Base-by-base conservation (phyloP, 2,329 filamentous ascomycete genomes). In the Thelonectria discophora region DNA sequence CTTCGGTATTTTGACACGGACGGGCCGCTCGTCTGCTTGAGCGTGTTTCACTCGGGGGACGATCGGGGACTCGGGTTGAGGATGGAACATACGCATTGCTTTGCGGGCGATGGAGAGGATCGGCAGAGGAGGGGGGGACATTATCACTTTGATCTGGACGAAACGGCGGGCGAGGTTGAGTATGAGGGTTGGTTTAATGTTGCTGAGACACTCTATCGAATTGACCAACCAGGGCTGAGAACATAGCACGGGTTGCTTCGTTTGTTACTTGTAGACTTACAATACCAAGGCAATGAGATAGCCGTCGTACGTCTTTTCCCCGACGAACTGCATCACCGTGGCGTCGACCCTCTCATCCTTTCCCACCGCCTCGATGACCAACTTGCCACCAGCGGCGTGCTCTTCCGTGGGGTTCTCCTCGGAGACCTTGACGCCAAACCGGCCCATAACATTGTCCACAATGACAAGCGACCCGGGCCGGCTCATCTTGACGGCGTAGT, bases 61-160 rank as follows among this genome's bases (percentile, higher is more conserved):
- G 75, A 67, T 8, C 63, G 73, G 13, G 51, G 24, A 40, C 58
- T 81, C 62, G 76, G 71, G 0, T 60, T 83, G 51, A 70, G 80
- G 27, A 78, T 81, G 68, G 81, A 84, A 64, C 81, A 84, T 64
- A 81, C 81, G 4, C 81, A 83, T 69, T 78, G 76, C 20, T 82
- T 81, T 55, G 77, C 78, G 3, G 13, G 37, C 1, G 40, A 30
- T 1, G 55, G 58, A 2, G 48, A 65, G 1, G 62, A 69, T 7
- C 73, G 72, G 5, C 52, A 68, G 47, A 65, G 59, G 11, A 67
- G 71, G 11, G 81, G 81, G 3, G 81, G 81, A 0, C 80, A 83
- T 67, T 82, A 82, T 65, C 80, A 82, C 63, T 79, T 73, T 61
- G 80, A 79, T 67, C 50, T 76, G 1, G 71, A 74, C 0, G 68